Base-by-base conservation (phyloP, 768 basidiomycete species). In the Rhodocollybia butyracea region DNA sequence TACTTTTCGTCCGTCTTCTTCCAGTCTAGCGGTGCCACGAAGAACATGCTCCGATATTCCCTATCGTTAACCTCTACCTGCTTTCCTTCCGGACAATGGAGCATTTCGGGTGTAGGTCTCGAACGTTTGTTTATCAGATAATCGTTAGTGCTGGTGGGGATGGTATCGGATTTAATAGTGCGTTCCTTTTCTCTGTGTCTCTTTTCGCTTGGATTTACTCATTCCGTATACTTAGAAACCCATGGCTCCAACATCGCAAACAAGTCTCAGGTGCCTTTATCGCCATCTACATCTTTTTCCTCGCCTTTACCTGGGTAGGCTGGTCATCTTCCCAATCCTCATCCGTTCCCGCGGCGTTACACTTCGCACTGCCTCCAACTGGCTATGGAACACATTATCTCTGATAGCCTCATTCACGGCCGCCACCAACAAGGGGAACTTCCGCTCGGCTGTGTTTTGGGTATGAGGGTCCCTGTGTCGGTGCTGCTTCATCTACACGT, bases 291-390 rank as follows among this genome's bases (percentile, higher is more conserved):
- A 76, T 79, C 59, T 61, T 61, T 21, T 59, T 61, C 50, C 61
- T 63, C 51, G 63, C 63, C 4, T 53, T 57, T 5, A 60, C 83
- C 15, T 84, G 83, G 83, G 83, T 63, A 69, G 58, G 70, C 72
- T 61, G 81, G 88, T 60, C 73, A 88, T 91, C 66, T 91, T 88
- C 82, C 89, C 89, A 36, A 84, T 89, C 48, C 81, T 84, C 63
- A 79, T 93, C 64, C 89, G 91, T 69, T 86, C 89, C 38, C 90
- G 91, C 73, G 88, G 82, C 54, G 86, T 94, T 76, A 88, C 82
- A 10, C 80, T 93, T 57, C 82, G 86, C 21, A 38, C 57, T 40
- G 70, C 72, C 24, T 67, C 67, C 60, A 77, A 76, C 63, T 77
- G 77, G 77, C 71, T 89, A 48, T 91, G 86, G 85, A 92, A 93